phyloP scores from a whole-genome alignment of 1,139 yeast species.

The Lodderomyces elongisporus region DNA sequence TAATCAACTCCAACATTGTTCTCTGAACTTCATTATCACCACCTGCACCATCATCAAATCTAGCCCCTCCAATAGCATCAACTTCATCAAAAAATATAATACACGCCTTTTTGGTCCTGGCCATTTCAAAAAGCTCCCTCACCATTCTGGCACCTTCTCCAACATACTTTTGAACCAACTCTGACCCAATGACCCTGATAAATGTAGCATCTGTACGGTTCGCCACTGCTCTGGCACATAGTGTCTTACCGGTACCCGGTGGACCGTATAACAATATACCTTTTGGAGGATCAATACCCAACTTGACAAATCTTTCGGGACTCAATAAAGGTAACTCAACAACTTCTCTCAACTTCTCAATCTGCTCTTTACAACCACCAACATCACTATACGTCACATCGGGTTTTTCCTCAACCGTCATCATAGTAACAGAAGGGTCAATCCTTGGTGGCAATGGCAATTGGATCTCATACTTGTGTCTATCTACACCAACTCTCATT shows the following conservation, averaged over 20 bases:
- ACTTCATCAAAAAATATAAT: constrained; percentile 95
- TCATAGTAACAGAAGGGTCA: constrained; percentile 98
- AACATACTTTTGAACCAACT: constrained; percentile 93
- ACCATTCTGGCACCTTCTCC: constrained; percentile 99
- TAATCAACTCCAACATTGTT: constrained; percentile 96
- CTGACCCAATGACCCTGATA: constrained; percentile 96
- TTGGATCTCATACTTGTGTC: constrained; percentile 94
- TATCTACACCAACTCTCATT: constrained; percentile 98
- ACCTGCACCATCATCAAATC: constrained; percentile 99
- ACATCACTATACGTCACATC: constrained; percentile 87
- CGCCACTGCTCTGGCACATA: constrained; percentile 98
- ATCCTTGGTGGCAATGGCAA: constrained; percentile 95
- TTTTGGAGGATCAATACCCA: constrained; percentile 98
- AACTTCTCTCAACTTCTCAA: constrained; percentile 93
- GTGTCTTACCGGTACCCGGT: constrained; percentile 97
- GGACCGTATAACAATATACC: constrained; percentile 96
- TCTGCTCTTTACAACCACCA: constrained; percentile 97
- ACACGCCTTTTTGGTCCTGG: constrained; percentile 95
- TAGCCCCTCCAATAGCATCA: constrained; percentile 98
- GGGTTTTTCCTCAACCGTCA: constrained; percentile 99
- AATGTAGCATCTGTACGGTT: constrained; percentile 98
- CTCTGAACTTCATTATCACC: constrained; percentile 99
- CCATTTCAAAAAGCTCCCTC: constrained; percentile 96
- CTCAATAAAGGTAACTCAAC: constrained; percentile 91
- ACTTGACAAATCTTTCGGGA: constrained; percentile 92